phyloP scores from a whole-genome alignment of 2,329 filamentous ascomycete species.

The Aureobasidium mangrovei region DNA sequence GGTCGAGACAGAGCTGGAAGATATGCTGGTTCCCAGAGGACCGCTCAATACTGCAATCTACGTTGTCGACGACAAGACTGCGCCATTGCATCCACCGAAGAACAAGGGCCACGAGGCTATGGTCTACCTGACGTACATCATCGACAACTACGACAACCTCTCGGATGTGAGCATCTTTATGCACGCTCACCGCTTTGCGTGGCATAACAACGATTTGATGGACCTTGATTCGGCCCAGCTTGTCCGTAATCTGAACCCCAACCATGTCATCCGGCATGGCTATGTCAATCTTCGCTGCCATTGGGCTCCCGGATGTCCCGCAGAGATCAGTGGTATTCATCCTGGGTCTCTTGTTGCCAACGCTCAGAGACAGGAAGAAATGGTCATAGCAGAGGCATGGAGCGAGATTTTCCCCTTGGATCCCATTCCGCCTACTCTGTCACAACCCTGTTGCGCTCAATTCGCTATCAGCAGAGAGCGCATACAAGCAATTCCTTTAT shows the following conservation, averaged over 20 bases:
- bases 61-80: slow-evolving; percentile 42
- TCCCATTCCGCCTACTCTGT: slow-evolving; percentile 41
- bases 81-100: slow-evolving; percentile 41
- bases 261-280: slow-evolving; percentile 39
- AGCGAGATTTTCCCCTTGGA: slow-evolving; percentile 41
- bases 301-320: slow-evolving; percentile 48
- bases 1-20: slow-evolving; percentile 45
- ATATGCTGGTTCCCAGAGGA: slow-evolving; percentile 25
- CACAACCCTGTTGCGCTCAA: slow-evolving; percentile 56
- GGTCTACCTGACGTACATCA: slow-evolving; percentile 53
- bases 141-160: slow-evolving; percentile 52
- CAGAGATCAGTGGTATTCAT: slow-evolving; percentile 38
- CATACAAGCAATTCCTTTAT: slow-evolving; percentile 44
- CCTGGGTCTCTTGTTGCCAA: slow-evolving; percentile 33
- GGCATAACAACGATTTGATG: slow-evolving; percentile 49
- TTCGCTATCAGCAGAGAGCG: slow-evolving; percentile 53
- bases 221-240: slow-evolving; percentile 38
- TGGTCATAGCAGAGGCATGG: slow-evolving; percentile 38
- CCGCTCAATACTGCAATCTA: slow-evolving; percentile 40
- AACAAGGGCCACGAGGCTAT: slow-evolving; percentile 57
- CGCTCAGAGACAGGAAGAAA: slow-evolving; percentile 35
- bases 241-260: slow-evolving; percentile 36
- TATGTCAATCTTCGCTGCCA: slow-evolving; percentile 50
- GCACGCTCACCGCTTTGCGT: slow-evolving; percentile 50
- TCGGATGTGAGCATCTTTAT: slow-evolving; percentile 53